Conservation (phyloP, 192 early-diverging fungal genomes). For the Coemansia sp. region DNA sequence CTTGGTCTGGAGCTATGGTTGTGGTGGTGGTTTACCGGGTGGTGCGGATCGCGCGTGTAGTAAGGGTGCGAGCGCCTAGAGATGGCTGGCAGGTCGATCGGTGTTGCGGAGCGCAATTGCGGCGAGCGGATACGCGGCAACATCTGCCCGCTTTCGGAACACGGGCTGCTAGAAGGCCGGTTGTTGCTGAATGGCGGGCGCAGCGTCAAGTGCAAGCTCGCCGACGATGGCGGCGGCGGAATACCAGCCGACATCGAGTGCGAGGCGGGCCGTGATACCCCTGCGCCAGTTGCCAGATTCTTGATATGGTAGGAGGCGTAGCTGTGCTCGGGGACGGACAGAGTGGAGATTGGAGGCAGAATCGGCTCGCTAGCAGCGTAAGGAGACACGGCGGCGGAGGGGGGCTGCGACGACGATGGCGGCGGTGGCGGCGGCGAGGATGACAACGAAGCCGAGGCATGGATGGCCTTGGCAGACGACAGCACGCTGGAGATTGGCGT, state of each 20-base stretch:
- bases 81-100: constrained; percentile 31
- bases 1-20: constrained; percentile 6
- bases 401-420: background rate
- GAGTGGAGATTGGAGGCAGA: constrained; percentile 37
- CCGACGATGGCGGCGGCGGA: constrained; percentile 13
- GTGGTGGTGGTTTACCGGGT: constrained; percentile 11
- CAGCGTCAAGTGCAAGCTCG: constrained; percentile 9
- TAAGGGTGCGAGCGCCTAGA: constrained; percentile 47
- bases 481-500: background rate
- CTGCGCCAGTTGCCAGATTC: background rate
- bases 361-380: background rate
- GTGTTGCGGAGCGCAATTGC: constrained; percentile 21
- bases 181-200: constrained; percentile 35
- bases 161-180: constrained; percentile 17
- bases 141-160: constrained; percentile 12
- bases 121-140: constrained; percentile 44
- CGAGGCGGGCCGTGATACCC: background rate
- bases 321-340: constrained; percentile 1
- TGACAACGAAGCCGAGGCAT: background rate
- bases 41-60: constrained; percentile 12
- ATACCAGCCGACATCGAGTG: background rate
- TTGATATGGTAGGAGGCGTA: background rate
- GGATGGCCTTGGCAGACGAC: background rate
- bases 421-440: background rate
- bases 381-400: background rate